phyloP scores from a whole-genome alignment of 768 basidiomycete species.

The Termitomyces sp. region DNA sequence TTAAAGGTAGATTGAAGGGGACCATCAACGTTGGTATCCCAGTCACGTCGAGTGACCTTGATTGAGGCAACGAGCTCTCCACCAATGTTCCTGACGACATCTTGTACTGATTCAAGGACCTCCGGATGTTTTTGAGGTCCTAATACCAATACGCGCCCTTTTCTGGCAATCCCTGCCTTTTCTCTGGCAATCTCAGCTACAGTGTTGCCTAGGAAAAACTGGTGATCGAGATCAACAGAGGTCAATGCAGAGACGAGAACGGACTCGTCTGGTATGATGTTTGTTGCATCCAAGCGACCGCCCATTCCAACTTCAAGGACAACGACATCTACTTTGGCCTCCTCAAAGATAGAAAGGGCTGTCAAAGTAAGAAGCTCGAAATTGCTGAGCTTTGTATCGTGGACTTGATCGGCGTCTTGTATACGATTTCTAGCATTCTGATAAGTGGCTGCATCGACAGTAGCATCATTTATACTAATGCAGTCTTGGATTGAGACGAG shows the following conservation, averaged over 20 bases:
- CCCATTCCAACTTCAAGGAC: conserved; percentile 96
- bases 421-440: conserved; percentile 38
- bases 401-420: conserved; percentile 36
- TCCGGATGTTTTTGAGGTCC: conserved; percentile 53
- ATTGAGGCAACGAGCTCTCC: conserved; percentile 35
- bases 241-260: conserved; percentile 81
- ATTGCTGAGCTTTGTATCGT: conserved; percentile 46
- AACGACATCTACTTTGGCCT: conserved; percentile 64
- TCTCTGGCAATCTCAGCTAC: conserved; percentile 69
- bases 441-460: conserved; percentile 48
- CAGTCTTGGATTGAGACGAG: conserved; percentile 72
- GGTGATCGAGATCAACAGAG: conserved; percentile 89
- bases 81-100: conserved; percentile 34
- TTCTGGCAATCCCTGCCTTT: conserved; percentile 77
- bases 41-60: conserved; percentile 27
- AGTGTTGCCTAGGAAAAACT: conserved; percentile 78
- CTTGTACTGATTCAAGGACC: conserved; percentile 39
- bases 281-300: conserved; percentile 88
- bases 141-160: conserved; percentile 55
- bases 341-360: conserved; percentile 74
- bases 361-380: conserved; percentile 87
- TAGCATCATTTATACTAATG: conserved; percentile 58
- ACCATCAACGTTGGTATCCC: conserved; percentile 31
- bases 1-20: conserved; percentile 22
- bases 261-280: conserved; percentile 65